Evolutionary conservation across 768 basidiomycete species (phyloP), one percentile per base, ranked within the genome.

Genomic region (Lentinula boryana): DNA sequence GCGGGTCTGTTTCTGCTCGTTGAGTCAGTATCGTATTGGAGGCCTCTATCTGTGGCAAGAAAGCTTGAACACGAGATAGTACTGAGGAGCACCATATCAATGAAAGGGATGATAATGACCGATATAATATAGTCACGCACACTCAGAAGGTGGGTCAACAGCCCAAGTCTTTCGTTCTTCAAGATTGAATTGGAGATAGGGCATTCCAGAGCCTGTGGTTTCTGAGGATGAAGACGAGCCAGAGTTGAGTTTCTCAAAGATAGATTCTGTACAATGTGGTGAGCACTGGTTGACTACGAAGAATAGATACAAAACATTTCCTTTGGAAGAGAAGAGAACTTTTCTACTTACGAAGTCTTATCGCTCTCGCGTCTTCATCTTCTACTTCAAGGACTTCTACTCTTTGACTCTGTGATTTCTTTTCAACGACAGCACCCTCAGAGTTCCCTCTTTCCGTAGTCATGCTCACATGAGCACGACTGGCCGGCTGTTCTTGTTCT

Each of bases 21-120:
- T 77, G 74, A 3, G 76, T 66, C 16, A 90, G 77, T 1, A 78
- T 69, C 2, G 76, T 77, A 64, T 89, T 90, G 2, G 88, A 86
- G 12, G 84, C 85, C 51, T 84, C 81, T 16, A 90, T 74, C 64
- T 83, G 75, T 2, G 88, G 87, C 5, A 91, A 79, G 67, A 91
- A 90, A 0, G 83, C 80, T 68, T 84, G 81, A 3, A 89, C 76
- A 16, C 88, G 83, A 9, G 82, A 76, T 5, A 91, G 74, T 18
- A 91, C 89, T 91, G 63, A n/a, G 23, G 31, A 58, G 23, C 16
- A 8, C 36, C 1, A 60, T 43, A 58, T 43, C 27, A 51, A 23
- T 18, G 15, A 50, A 27, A 36, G 21, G 7, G 4, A 51, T n/a
- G 2, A n/a, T 10, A 43, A 43, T 10, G 13, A 18, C 7, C 12